Evolutionary conservation across 2,329 filamentous ascomycete genomes (phyloP).

Genomic region (Acephala macrosclerotiorum): DNA sequence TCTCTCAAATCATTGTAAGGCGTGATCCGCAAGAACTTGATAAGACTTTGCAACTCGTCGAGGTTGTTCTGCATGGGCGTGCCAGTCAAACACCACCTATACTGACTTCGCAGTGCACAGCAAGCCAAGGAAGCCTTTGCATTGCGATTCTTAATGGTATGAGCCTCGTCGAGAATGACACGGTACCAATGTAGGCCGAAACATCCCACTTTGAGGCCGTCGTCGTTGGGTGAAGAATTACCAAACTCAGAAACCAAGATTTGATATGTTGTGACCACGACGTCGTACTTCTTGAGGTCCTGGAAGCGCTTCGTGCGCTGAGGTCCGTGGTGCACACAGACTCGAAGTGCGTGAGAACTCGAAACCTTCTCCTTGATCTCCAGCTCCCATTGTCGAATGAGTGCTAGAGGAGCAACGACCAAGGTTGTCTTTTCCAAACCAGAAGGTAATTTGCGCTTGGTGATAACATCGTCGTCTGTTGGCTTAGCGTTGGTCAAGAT

Average conservation of each 20-base stretch:
- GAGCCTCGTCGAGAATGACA: slow-evolving; percentile 93
- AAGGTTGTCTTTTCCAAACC: slow-evolving; percentile 80
- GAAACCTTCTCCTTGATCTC: slow-evolving; percentile 88
- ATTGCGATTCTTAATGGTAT: slow-evolving; percentile 98
- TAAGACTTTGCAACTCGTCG: slow-evolving; percentile 92
- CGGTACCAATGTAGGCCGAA: slow-evolving; percentile 96
- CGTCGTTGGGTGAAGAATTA: slow-evolving; percentile 66
- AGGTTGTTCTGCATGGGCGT: slow-evolving; percentile 99
- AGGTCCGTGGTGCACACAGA: slow-evolving; percentile 91
- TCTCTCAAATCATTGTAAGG: slow-evolving; percentile 86
- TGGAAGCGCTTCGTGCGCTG: slow-evolving; percentile 80
- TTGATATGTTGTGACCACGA: slow-evolving; percentile 97
- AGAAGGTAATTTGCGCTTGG: slow-evolving; percentile 73
- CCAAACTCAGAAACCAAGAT: slow-evolving; percentile 92
- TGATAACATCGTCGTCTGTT: slow-evolving; percentile 60
- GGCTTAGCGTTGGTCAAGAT: slow-evolving; percentile 84
- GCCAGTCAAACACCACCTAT: slow-evolving; percentile 94
- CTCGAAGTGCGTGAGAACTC: slow-evolving; percentile 73
- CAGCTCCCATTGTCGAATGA: slow-evolving; percentile 97
- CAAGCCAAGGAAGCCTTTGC: slow-evolving; percentile 95
- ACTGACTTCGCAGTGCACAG: slow-evolving; percentile 83
- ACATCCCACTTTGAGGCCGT: slow-evolving; percentile 77
- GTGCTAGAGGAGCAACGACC: slow-evolving; percentile 88
- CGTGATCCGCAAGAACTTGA: slow-evolving; percentile 90
- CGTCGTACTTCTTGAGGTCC: slow-evolving; percentile 85